Evolutionary conservation across 83 land plant genomes (phyloP).

Genomic region (Diphasiastrum complanatum): DNA sequence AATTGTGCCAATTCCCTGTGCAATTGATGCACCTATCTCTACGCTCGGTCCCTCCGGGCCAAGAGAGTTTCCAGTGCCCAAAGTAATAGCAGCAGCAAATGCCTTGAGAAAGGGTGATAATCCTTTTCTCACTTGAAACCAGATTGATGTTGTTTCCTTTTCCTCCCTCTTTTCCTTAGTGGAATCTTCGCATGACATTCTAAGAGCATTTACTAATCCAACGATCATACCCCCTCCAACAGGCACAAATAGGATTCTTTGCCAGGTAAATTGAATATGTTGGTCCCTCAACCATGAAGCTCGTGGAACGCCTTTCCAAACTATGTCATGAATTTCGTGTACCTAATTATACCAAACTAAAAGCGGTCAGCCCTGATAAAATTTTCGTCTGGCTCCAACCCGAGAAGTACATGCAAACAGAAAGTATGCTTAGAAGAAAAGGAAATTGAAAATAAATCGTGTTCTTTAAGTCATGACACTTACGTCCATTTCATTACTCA

Average conservation of each 20-base stretch:
- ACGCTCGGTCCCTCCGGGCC: conserved; percentile 99
- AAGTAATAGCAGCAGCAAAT: conserved; percentile 83
- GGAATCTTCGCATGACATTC: too few species aligned
- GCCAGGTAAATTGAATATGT: conserved; percentile 55
- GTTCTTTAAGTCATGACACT: too few species aligned
- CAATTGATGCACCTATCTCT: conserved; percentile 89
- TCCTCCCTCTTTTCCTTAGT: conserved; percentile 6
- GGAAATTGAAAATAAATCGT: too few species aligned
- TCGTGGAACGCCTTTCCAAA: conserved; percentile 80
- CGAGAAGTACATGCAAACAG: too few species aligned
- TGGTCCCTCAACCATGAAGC: conserved; percentile 84
- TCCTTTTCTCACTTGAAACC: conserved; percentile 27
- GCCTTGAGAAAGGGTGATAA: conserved; percentile 57
- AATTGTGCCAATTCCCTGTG: conserved; percentile 55
- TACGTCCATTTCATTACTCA: too few species aligned
- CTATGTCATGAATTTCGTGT: conserved; percentile 74
- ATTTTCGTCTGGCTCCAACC: too few species aligned
- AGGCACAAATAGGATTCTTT: conserved; percentile 54
- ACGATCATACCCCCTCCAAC: conserved; percentile 76
- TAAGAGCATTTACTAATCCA: conserved; percentile 47
- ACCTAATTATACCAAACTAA: too few species aligned
- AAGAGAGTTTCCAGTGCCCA: conserved; percentile 91
- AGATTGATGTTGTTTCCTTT: conserved; percentile 7
- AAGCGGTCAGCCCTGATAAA: too few species aligned
- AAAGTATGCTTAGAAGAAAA: too few species aligned